These are phyloP conservation scores for Daldinia bambusicola DNA, from an alignment of 495 filamentous ascomycete genomes.

Conservation along the genomic window DNA sequence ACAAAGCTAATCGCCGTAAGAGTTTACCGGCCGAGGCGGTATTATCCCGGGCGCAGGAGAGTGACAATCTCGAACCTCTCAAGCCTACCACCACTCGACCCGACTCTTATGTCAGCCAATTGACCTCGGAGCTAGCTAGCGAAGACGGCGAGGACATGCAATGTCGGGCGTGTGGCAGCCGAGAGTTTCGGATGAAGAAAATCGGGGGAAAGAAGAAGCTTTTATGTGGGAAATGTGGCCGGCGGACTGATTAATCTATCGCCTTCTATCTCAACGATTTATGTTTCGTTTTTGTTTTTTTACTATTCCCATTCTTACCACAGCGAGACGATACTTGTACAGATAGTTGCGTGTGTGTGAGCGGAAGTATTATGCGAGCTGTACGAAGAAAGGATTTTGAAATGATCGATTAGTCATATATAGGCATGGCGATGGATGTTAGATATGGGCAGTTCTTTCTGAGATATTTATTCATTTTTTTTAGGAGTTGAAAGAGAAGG, in stretches of 20 bases:
- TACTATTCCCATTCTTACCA: background rate
- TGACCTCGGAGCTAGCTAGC: slow-evolving; percentile 52
- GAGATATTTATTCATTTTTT: too few species aligned
- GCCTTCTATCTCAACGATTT: too few species aligned
- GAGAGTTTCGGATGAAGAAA: slow-evolving; percentile 51
- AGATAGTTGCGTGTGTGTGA: background rate
- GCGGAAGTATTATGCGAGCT: background rate
- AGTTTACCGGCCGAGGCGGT: slow-evolving; percentile 25
- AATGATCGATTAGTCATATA: background rate
- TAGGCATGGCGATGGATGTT: background rate
- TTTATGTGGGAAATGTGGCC: slow-evolving; percentile 44
- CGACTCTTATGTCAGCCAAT: slow-evolving; percentile 44
- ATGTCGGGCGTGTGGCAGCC: slow-evolving; percentile 49
- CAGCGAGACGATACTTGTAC: background rate
- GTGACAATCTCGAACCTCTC: slow-evolving; percentile 22
- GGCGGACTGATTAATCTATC: background rate
- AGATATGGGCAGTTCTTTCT: background rate
- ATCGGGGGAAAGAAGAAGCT: slow-evolving; percentile 47
- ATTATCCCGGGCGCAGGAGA: slow-evolving; percentile 29
- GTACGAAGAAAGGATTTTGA: background rate
- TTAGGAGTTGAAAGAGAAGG: background rate
- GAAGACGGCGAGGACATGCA: slow-evolving; percentile 50
- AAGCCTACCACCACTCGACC: slow-evolving; percentile 18
- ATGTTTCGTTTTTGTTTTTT: too few species aligned
- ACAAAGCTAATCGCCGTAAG: slow-evolving; percentile 35